Base-by-base conservation (phyloP, 2,329 filamentous ascomycete species). In the Trichoderma polysporum region DNA sequence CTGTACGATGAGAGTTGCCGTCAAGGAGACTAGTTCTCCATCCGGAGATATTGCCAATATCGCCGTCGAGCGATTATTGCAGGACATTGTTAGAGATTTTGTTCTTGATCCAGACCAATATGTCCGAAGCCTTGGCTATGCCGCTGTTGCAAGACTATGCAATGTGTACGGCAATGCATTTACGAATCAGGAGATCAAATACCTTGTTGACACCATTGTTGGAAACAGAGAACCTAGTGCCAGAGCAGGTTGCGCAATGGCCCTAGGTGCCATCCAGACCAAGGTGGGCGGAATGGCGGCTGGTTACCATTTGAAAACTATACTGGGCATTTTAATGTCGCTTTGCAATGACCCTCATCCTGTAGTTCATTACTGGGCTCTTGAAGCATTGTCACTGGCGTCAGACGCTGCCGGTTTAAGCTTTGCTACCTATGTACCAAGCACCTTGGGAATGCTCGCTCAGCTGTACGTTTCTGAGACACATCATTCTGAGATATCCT, bases 271-370 rank as follows among this genome's bases (percentile, higher is more conserved):
- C 66, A 98, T 99, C 60, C 94, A 99, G 79, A 91, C 93, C 19
- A 93, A 97, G 76, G 91, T 99, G 37, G 96, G 95, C 66, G 94
- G 95, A 66, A 98, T 99, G 94, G 95, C 95, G 62, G 95, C 95
- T 64, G 93, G 94, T 3, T 93, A 95, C 73, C 95, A 99, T 76
- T 84, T 99, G 59, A 98, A 98, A 81, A 97, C 93, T 1, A 97
- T 99, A 58, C 86, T 97, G n/a, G 91, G 94, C 19, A 96, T 99
- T 45, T 82, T 99, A n/a, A 97, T 98, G 91, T 98, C 95, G 8
- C 85, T 99, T 10, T 94, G 93, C 77, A 97, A 94, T 72, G 95
- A 99, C 74, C 92, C 94, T 22, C 95, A 99, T 76, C 94, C 95
- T 0, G 90, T 92, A 0, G 95, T 99, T 9, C 95, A 99, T 78